These are phyloP conservation scores for Candida quercuum DNA, from an alignment of 805 yeast species.

Conservation along the genomic window DNA sequence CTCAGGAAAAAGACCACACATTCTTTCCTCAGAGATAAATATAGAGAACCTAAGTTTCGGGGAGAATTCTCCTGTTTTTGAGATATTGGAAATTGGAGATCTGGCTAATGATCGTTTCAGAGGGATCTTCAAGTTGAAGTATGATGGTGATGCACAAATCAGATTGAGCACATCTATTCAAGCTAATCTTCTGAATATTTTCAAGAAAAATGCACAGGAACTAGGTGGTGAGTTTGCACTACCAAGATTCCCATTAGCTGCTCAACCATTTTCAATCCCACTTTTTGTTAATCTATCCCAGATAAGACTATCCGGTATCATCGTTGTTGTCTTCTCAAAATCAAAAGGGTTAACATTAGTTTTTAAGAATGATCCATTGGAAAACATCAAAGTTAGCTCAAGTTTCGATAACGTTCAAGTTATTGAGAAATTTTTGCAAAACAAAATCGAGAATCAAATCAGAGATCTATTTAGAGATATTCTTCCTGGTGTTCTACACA, in stretches of 20 bases:
- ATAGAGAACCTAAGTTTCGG: constrained; percentile 74
- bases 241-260: constrained; percentile 63
- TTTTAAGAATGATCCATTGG: constrained; percentile 85
- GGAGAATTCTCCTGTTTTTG: constrained; percentile 65
- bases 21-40: constrained; percentile 61
- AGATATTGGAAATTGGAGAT: constrained; percentile 79
- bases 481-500: constrained; percentile 74
- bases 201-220: constrained; percentile 28
- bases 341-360: constrained; percentile 82
- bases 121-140: constrained; percentile 75
- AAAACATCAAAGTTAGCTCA: constrained; percentile 73
- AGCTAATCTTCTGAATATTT: constrained; percentile 77
- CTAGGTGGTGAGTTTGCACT: constrained; percentile 46
- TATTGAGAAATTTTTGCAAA: constrained; percentile 75
- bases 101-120: constrained; percentile 69
- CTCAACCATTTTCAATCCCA: constrained; percentile 71
- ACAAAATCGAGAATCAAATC: constrained; percentile 76
- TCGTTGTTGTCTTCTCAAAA: constrained; percentile 76
- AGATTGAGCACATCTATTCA: constrained; percentile 76
- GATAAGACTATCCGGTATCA: constrained; percentile 71
- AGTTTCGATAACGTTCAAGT: constrained; percentile 85
- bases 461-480: constrained; percentile 79
- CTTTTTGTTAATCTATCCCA: constrained; percentile 69
- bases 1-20: constrained; percentile 65
- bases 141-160: constrained; percentile 70